Evolutionary conservation across 1,139 yeast species (phyloP).

Genomic region (Kluyveromyces sp.): DNA sequence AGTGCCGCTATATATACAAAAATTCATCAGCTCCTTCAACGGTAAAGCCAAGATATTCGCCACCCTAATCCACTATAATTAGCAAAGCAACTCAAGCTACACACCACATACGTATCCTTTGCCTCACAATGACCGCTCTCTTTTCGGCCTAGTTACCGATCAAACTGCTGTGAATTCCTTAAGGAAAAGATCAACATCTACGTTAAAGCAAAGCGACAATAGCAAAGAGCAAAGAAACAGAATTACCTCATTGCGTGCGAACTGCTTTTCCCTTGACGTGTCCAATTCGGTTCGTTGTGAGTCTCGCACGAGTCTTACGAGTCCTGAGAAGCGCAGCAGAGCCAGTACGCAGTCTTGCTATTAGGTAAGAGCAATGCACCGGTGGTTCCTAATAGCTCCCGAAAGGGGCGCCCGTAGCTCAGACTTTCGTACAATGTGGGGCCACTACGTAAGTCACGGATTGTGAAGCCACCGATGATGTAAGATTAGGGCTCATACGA

Average conservation of each 20-base stretch:
- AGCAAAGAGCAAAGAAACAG: neutral
- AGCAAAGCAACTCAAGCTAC: neutral
- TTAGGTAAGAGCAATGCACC: slow-evolving; percentile 4
- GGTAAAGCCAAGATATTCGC: too few species aligned
- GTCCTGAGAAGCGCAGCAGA: neutral
- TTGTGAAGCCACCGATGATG: neutral
- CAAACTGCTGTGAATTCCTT: too few species aligned
- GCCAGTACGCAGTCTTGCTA: neutral
- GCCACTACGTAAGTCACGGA: too few species aligned
- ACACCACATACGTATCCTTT: neutral
- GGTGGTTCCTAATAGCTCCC: too few species aligned
- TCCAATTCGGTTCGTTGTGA: too few species aligned
- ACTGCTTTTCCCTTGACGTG: neutral
- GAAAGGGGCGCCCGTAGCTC: too few species aligned
- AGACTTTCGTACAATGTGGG: too few species aligned
- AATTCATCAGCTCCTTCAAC: too few species aligned
- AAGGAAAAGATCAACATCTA: neutral
- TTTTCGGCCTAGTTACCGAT: too few species aligned
- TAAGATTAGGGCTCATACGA: neutral
- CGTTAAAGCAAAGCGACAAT: neutral
- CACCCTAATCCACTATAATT: neutral
- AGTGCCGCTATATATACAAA: neutral
- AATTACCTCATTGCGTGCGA: neutral
- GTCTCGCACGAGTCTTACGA: too few species aligned
- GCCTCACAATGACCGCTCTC: neutral